Evolutionary conservation across 495 filamentous ascomycete species (phyloP).

Genomic region (Collariella sp.): DNA sequence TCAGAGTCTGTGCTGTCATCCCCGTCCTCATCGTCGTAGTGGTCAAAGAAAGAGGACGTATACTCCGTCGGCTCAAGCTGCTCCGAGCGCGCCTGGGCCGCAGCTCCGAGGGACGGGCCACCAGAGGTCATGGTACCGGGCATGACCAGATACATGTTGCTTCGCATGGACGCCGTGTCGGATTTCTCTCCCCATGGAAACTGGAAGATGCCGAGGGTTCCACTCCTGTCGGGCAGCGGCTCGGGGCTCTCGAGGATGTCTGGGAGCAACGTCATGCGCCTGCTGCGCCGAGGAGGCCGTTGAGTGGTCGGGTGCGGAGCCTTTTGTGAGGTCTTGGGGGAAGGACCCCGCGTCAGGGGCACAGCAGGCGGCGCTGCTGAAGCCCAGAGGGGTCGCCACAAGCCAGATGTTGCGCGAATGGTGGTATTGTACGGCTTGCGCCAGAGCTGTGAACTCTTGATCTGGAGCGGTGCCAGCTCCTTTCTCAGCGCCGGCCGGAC

Average conservation of each 20-base stretch:
- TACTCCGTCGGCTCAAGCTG: slow-evolving; percentile 32
- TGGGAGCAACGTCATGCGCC: slow-evolving; percentile 44
- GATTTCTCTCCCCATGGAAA: slow-evolving; percentile 51
- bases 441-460: slow-evolving; percentile 36
- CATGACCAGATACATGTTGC: slow-evolving; percentile 34
- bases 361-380: slow-evolving; percentile 34
- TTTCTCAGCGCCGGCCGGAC: slow-evolving; percentile 30
- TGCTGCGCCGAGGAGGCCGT: slow-evolving; percentile 42
- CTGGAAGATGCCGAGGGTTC: slow-evolving; percentile 48
- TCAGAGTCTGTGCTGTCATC: slow-evolving; percentile 29
- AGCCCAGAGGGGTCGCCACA: slow-evolving; percentile 31
- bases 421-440: slow-evolving; percentile 25
- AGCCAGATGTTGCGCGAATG: slow-evolving; percentile 17
- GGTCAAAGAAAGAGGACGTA: slow-evolving; percentile 43
- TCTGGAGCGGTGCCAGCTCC: slow-evolving; percentile 22
- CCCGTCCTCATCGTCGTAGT: slow-evolving; percentile 38
- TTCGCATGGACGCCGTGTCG: slow-evolving; percentile 36
- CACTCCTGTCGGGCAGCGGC: slow-evolving; percentile 43
- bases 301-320: slow-evolving; percentile 33
- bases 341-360: slow-evolving; percentile 6
- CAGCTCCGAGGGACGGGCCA: slow-evolving; percentile 17
- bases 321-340: slow-evolving; percentile 20
- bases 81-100: slow-evolving; percentile 27
- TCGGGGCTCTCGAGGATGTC: slow-evolving; percentile 50
- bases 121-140: slow-evolving; percentile 43